Percentiles rank a stretch among this genome's conserved stretches.
These are phyloP conservation scores for Dalbergia oliveri DNA, from an alignment of 306 rosid species.

Conservation along the genomic window DNA sequence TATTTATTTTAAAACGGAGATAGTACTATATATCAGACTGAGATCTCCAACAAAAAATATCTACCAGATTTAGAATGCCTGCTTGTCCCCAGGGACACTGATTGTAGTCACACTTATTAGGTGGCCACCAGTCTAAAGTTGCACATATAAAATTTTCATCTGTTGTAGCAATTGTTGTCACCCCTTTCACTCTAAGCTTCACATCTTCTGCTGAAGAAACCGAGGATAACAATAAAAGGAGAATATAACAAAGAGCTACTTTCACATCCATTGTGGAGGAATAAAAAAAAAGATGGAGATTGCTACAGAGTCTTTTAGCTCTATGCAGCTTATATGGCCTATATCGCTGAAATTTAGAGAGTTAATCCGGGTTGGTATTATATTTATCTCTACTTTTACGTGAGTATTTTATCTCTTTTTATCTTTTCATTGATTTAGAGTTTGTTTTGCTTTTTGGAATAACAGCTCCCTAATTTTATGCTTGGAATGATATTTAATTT, in stretches of 20 bases:
- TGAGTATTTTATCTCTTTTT: background rate
- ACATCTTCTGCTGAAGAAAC: conserved; percentile 47
- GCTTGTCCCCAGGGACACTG: conserved; percentile 70
- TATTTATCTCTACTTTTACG: background rate
- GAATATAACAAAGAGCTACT: conserved; percentile 4
- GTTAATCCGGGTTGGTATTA: background rate
- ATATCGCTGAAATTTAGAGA: conserved; percentile 1
- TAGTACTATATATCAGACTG: background rate
- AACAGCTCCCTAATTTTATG: too few relatives aligned
- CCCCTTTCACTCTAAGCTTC: conserved; percentile 49
- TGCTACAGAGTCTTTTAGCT: background rate
- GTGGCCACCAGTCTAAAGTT: conserved; percentile 83
- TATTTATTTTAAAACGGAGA: too few relatives aligned
- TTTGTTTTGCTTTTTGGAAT: too few relatives aligned
- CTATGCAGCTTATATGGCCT: background rate
- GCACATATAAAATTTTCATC: conserved; percentile 74
- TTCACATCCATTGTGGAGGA: conserved; percentile 41
- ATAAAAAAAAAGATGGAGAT: background rate
- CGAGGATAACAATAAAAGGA: conserved; percentile 32
- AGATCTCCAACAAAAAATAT: background rate
- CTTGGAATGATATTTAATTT: too few relatives aligned
- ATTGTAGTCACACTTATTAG: conserved; percentile 60
- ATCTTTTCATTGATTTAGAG: too few relatives aligned
- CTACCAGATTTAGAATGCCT: conserved; percentile 63
- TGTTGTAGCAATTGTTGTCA: conserved; percentile 55